These are phyloP conservation scores for Hyaloraphidium curvatum DNA, from an alignment of 192 early-diverging fungal genomes.

Conservation along the genomic window DNA sequence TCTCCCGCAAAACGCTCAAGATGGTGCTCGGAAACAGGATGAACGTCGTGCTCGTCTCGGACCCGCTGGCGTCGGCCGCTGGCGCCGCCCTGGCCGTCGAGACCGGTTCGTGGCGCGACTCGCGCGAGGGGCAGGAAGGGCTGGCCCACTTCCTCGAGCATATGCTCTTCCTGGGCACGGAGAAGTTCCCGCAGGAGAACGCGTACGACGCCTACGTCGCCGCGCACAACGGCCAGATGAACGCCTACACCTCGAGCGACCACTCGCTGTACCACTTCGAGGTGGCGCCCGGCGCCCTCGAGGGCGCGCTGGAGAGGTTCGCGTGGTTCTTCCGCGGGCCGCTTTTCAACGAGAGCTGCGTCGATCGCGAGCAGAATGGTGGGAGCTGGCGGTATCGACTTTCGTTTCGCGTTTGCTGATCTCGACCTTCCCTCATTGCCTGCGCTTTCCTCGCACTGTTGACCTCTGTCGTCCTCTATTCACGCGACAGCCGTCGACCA, in stretches of 20 bases:
- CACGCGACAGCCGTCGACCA: constrained; percentile 15
- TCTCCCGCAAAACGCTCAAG: constrained; percentile 10
- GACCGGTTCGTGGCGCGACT: constrained; percentile 19
- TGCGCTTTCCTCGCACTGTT: no score
- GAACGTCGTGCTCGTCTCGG: constrained; percentile 14
- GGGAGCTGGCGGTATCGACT: no score
- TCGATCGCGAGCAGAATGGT: constrained; percentile 17
- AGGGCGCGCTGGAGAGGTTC: constrained; percentile 23
- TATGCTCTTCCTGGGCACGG: constrained; percentile 21
- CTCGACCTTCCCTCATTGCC: no score
- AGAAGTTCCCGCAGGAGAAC: constrained; percentile 15
- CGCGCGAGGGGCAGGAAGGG: constrained; percentile 13
- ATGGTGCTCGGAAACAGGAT: constrained; percentile 15
- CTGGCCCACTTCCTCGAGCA: constrained; percentile 22
- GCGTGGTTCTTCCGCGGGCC: constrained; percentile 23
- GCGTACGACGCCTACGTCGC: constrained; percentile 20
- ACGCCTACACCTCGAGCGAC: constrained; percentile 21
- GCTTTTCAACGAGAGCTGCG: constrained; percentile 20
- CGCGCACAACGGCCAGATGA: constrained; percentile 16
- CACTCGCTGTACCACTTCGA: constrained; percentile 22
- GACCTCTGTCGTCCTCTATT: no score
- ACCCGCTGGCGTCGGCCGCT: constrained; percentile 10
- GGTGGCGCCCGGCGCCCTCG: constrained; percentile 12
- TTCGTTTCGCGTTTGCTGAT: no score
- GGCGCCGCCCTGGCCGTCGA: constrained; percentile 18